These are phyloP conservation scores for Arabidopsis hybrid DNA, from an alignment of 441 rosid species.

Conservation along the genomic window DNA sequence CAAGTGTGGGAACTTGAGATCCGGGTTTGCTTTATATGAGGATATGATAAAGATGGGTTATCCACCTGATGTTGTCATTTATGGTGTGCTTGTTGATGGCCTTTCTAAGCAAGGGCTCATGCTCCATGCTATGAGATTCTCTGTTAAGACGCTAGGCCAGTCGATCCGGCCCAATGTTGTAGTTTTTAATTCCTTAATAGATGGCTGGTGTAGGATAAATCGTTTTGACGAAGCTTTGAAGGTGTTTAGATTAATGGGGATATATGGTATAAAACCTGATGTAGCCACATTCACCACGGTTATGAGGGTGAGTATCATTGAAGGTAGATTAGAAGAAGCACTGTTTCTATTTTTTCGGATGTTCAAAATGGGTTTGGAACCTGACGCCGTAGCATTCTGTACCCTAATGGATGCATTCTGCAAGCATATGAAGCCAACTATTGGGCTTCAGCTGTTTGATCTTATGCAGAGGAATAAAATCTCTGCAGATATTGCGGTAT, in stretches of 20 bases:
- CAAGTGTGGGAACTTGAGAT: slow-evolving; percentile 51
- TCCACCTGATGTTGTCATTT: slow-evolving; percentile 46
- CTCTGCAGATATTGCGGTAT: slow-evolving; percentile 45
- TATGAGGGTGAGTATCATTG: slow-evolving; percentile 32
- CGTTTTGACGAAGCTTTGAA: slow-evolving; percentile 39
- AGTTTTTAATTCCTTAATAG: slow-evolving; percentile 52
- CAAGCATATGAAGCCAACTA: slow-evolving; percentile 45
- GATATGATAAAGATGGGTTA: slow-evolving; percentile 46
- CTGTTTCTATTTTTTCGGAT: slow-evolving; percentile 49
- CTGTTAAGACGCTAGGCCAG: slow-evolving; percentile 39
- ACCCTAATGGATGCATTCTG: slow-evolving; percentile 49
- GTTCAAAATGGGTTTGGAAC: slow-evolving; percentile 50
- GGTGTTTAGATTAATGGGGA: slow-evolving; percentile 42
- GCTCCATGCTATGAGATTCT: slow-evolving; percentile 49
- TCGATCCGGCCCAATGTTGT: slow-evolving; percentile 47
- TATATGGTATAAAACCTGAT: slow-evolving; percentile 44
- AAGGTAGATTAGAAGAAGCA: slow-evolving; percentile 45
- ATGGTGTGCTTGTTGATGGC: slow-evolving; percentile 51
- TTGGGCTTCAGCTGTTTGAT: slow-evolving; percentile 51
- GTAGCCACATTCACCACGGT: slow-evolving; percentile 48
- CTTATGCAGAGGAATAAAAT: slow-evolving; percentile 48
- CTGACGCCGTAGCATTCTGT: slow-evolving; percentile 51
- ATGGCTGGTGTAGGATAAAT: slow-evolving; percentile 53
- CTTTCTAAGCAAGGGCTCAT: slow-evolving; percentile 55
- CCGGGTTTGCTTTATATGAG: slow-evolving; percentile 46